Conservation (phyloP, 306 rosid species). For the Medicago ruthenica region DNA sequence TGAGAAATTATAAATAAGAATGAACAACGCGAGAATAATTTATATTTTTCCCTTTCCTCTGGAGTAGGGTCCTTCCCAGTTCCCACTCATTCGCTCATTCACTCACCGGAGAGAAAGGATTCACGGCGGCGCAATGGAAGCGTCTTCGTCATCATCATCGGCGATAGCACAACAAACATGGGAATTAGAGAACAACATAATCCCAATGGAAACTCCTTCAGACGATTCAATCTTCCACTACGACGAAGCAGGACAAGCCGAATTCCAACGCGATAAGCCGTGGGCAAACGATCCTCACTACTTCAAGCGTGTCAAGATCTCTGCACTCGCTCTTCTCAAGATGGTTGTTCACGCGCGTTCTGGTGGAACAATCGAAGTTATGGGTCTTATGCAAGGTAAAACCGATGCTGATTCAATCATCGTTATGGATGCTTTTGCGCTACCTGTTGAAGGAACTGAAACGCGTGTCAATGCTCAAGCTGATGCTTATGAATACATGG, state of each 20-base stretch:
- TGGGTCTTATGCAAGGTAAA: slow-evolving; percentile 99
- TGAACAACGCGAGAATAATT: too few relatives aligned
- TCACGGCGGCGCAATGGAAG: slow-evolving; percentile 28
- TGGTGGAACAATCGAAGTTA: slow-evolving; percentile 94
- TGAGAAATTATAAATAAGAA: too few relatives aligned
- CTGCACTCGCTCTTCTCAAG: slow-evolving; percentile 95
- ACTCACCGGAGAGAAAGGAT: background rate
- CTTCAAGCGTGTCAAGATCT: slow-evolving; percentile 97
- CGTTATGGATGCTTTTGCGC: slow-evolving; percentile 94
- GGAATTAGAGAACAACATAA: slow-evolving; percentile 92
- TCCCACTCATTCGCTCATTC: background rate
- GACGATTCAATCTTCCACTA: slow-evolving; percentile 93
- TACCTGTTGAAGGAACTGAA: slow-evolving; percentile 97
- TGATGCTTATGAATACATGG: slow-evolving; percentile 96
- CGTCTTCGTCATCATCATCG: slow-evolving; percentile 43
- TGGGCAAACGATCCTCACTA: slow-evolving; percentile 88
- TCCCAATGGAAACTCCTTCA: slow-evolving; percentile 74
- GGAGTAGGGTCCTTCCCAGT: background rate
- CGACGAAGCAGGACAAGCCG: slow-evolving; percentile 75
- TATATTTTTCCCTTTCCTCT: background rate
- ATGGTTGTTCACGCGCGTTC: slow-evolving; percentile 99
- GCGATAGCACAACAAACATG: slow-evolving; percentile 85
- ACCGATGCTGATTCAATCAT: slow-evolving; percentile 88
- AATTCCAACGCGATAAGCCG: slow-evolving; percentile 85
- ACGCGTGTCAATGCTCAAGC: slow-evolving; percentile 99